Percentiles rank a stretch among this genome's conserved stretches.
Evolutionary conservation across 225 moss, liverwort and hornwort species (phyloP).

Genomic region (Polytrichum formosum): DNA sequence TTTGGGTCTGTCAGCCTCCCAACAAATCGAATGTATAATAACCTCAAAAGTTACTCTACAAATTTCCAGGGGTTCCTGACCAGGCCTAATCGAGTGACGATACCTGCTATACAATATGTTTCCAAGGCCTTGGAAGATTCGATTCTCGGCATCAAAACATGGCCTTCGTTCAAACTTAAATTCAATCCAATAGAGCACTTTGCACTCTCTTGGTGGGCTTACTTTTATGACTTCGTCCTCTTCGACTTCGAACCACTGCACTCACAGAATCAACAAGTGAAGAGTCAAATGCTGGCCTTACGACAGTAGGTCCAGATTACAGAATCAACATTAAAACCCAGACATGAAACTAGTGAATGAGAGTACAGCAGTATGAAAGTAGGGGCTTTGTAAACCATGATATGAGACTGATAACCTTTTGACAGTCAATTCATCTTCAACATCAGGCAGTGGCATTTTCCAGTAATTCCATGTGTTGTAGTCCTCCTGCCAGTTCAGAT

Average conservation of each 20-base stretch:
- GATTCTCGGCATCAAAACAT: conserved; percentile 13
- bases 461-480: conserved; percentile 66
- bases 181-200: conserved; percentile 26
- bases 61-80: conserved; percentile 21
- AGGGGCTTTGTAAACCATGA: too few species aligned
- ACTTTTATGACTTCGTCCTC: conserved; percentile 38
- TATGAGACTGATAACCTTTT: conserved; percentile 25
- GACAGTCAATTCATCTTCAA: conserved; percentile 47
- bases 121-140: conserved; percentile 20
- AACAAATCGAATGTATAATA: conserved; percentile 24
- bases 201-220: conserved; percentile 20
- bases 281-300: not conserved
- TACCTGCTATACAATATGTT: conserved; percentile 42
- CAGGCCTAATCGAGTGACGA: conserved; percentile 23
- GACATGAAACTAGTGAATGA: not conserved
- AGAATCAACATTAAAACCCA: not conserved
- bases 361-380: not conserved
- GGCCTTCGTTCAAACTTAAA: conserved; percentile 12
- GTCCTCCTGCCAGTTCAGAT: conserved; percentile 39
- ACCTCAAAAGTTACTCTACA: conserved; percentile 29
- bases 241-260: conserved; percentile 34
- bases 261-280: conserved; percentile 12
- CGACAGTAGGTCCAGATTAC: not conserved
- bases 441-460: conserved; percentile 60
- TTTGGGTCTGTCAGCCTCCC: conserved; percentile 21